phyloP scores from a whole-genome alignment of 345 rosid species.

The Ceriops tagal region DNA sequence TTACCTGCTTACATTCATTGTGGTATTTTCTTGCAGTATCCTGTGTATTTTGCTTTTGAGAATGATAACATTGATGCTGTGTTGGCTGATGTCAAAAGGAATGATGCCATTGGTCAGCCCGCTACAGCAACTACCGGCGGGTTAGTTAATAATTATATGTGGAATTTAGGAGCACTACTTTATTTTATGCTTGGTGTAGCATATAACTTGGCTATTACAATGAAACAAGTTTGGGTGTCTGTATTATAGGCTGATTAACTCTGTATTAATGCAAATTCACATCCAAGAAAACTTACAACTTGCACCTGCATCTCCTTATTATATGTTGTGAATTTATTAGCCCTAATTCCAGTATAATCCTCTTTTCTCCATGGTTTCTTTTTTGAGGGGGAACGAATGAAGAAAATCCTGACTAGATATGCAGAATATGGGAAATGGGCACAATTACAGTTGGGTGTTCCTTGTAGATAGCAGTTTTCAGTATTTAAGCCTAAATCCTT shows the following conservation, averaged over 20 bases:
- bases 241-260: background rate
- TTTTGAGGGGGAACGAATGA: background rate
- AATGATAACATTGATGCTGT: slow-evolving; percentile 71
- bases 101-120: slow-evolving; percentile 83
- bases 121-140: slow-evolving; percentile 97
- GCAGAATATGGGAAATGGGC: background rate
- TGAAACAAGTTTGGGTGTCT: background rate
- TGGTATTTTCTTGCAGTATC: slow-evolving; percentile 52
- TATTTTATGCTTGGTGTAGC: background rate
- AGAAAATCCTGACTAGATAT: background rate
- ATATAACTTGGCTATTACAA: background rate
- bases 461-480: background rate
- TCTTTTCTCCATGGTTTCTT: background rate
- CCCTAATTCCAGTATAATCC: background rate
- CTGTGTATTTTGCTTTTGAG: slow-evolving; percentile 95
- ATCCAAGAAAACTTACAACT: background rate
- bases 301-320: background rate
- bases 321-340: background rate
- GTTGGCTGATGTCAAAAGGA: slow-evolving; percentile 77
- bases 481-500: background rate
- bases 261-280: slow-evolving; percentile 6
- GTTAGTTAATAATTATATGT: slow-evolving; percentile 46
- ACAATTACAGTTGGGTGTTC: background rate
- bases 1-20: background rate
- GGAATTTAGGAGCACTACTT: too few species aligned